These are phyloP conservation scores for Solanum chiquidenum DNA, from an alignment of 257 asterid genomes.

Conservation along the genomic window DNA sequence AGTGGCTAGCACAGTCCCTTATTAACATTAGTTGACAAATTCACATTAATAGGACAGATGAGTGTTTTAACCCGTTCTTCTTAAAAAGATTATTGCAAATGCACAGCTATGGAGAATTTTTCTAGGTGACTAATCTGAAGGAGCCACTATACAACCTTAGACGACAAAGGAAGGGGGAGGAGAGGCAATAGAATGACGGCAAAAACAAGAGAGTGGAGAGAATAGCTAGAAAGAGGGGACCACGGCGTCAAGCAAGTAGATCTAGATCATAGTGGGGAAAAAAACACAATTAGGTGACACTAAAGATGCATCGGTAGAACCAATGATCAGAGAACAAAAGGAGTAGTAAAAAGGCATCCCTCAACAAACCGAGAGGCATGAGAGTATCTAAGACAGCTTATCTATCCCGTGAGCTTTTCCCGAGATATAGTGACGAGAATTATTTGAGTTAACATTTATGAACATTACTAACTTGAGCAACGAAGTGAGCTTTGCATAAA, in stretches of 20 bases:
- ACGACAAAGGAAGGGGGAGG: not conserved
- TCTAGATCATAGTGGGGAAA: not conserved
- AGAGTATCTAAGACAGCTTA: not conserved
- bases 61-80: not conserved
- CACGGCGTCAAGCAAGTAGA: not conserved
- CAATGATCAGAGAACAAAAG: not conserved
- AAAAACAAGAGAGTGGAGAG: not conserved
- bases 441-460: not conserved
- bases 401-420: not conserved
- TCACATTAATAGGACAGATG: not conserved
- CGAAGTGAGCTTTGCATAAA: not conserved
- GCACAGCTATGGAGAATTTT: not conserved
- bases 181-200: not conserved
- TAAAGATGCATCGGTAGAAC: not conserved
- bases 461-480: not conserved
- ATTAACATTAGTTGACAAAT: not conserved
- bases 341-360: not conserved
- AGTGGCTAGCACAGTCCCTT: not conserved
- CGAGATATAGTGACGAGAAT: not conserved
- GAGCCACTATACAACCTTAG: not conserved
- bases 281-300: not conserved
- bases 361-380: not conserved
- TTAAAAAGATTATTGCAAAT: not conserved
- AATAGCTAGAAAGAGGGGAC: not conserved
- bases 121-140: not conserved